phyloP scores from a whole-genome alignment of 139 green algal species.

The Desmodesmus armatus region DNA sequence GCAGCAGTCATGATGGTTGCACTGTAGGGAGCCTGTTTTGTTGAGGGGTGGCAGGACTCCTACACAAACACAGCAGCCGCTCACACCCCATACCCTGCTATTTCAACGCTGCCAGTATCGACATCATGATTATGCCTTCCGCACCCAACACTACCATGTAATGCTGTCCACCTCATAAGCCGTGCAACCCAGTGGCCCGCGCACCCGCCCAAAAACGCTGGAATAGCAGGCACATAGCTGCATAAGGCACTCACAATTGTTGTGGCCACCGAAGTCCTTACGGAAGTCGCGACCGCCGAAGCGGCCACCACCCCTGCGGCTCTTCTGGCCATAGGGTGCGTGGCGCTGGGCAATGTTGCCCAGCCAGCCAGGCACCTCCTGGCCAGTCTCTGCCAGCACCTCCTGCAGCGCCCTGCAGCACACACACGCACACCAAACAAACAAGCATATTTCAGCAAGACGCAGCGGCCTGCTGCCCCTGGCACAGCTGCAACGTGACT shows the following conservation, averaged over 20 bases:
- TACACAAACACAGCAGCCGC: too few relatives aligned
- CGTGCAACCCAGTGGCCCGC: neutral
- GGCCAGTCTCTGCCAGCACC: slow-evolving; percentile 91
- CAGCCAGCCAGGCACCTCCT: slow-evolving; percentile 96
- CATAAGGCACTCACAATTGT: neutral
- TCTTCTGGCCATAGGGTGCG: slow-evolving; percentile 69
- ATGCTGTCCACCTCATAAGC: neutral
- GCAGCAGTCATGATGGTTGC: too few relatives aligned
- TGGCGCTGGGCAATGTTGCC: slow-evolving; percentile 76
- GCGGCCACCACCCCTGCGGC: slow-evolving; percentile 64
- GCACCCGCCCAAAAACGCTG: neutral
- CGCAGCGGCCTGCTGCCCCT: neutral
- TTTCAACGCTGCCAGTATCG: too few relatives aligned
- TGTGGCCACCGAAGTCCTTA: slow-evolving; percentile 69
- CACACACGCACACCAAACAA: neutral
- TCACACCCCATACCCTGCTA: too few relatives aligned
- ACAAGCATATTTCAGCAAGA: too few relatives aligned
- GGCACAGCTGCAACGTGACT: too few relatives aligned
- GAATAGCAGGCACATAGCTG: neutral
- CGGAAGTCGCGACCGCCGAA: slow-evolving; percentile 95
- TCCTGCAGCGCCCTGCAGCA: slow-evolving; percentile 76
- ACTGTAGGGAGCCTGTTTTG: too few relatives aligned
- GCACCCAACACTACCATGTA: too few relatives aligned
- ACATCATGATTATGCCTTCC: too few relatives aligned
- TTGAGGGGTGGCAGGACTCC: too few relatives aligned